A percentile compares a stretch with the other conserved stretches of the same genome.
Conservation (phyloP, 352 stramenopile species). For the Halophytophthora batemanensis region DNA sequence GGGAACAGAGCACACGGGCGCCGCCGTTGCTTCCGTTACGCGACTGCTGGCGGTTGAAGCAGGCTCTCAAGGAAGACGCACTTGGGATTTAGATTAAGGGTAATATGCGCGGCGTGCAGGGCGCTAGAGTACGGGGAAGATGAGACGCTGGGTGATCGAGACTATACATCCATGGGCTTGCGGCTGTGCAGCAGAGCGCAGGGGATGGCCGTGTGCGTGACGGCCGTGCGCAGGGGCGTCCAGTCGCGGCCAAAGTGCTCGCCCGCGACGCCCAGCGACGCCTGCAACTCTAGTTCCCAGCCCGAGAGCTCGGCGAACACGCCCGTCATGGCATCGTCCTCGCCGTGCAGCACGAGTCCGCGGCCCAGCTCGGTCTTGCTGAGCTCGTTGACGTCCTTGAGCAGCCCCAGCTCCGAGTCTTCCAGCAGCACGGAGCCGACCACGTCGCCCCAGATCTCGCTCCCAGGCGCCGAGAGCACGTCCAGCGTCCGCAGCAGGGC, state of each 20-base stretch:
- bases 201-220: slow-evolving; percentile 11
- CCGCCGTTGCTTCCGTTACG: background rate
- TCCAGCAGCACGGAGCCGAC: slow-evolving; percentile 17
- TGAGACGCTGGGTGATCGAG: slow-evolving; percentile 6
- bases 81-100: slow-evolving; percentile 31
- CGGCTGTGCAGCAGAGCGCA: slow-evolving; percentile 25
- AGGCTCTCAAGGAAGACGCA: background rate
- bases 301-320: slow-evolving; percentile 36
- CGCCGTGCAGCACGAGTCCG: slow-evolving; percentile 38
- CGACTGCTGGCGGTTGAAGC: slow-evolving; percentile 15
- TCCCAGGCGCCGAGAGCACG: slow-evolving; percentile 38
- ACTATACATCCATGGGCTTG: slow-evolving; percentile 15
- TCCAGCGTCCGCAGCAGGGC: slow-evolving; percentile 52
- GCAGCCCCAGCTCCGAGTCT: slow-evolving; percentile 17
- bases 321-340: slow-evolving; percentile 41
- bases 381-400: slow-evolving; percentile 33
- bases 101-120: slow-evolving; percentile 15
- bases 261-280: slow-evolving; percentile 16
- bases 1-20: too few species aligned
- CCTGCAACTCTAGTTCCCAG: slow-evolving; percentile 41
- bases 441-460: slow-evolving; percentile 53
- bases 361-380: slow-evolving; percentile 41
- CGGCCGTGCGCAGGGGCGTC: slow-evolving; percentile 19
- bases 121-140: slow-evolving; percentile 12
- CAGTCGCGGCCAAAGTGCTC: slow-evolving; percentile 45